Evolutionary conservation across 192 early-diverging fungal genomes (phyloP), one percentile per base, ranked within the genome.

Genomic region (Paraglomus occultum): DNA sequence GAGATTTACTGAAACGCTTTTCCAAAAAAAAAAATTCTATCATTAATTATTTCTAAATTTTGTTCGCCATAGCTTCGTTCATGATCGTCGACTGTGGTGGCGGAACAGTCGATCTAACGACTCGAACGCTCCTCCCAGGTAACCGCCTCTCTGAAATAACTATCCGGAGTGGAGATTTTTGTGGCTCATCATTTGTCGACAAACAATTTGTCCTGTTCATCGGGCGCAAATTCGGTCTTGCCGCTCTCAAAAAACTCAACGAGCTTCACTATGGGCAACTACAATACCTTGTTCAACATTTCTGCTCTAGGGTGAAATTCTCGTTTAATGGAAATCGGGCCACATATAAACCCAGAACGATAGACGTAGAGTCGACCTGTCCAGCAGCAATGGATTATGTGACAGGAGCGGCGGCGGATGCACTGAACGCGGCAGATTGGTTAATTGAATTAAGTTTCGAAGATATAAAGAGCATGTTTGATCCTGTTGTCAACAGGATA

Each of bases 1-100:
- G 31, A n/a, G n/a, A n/a, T n/a, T n/a, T n/a, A n/a, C 3, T 31
- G 3, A 31, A 3, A 31, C 31, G 1, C 31, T 3, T 31, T 31
- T 31, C 31, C 31, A 31, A 31, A 31, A 31, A 31, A 31, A 31
- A 31, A 31, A n/a, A n/a, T n/a, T 31, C 31, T 3, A 31, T 57
- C 2, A 57, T 18, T 57, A 17, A 31, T 57, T n/a, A 57, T 18
- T 18, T 18, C 38, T 7, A 11, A 57, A 31, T 31, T 31, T 31
- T 3, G 1, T 31, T 31, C 31, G 31, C 31, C 31, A 31, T 31
- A 31, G 54, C 54, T 57, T 31, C 54, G 15, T 85, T 85, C 62
- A 85, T 85, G 83, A 83, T 85, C 42, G 80, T 79, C 55, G 83
- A 85, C 76, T 81, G 81, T 49, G 83, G 83, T 73, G 83, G 83